Evolutionary conservation across 306 rosid genomes (phyloP).

Genomic region (Cicer yamashitae): DNA sequence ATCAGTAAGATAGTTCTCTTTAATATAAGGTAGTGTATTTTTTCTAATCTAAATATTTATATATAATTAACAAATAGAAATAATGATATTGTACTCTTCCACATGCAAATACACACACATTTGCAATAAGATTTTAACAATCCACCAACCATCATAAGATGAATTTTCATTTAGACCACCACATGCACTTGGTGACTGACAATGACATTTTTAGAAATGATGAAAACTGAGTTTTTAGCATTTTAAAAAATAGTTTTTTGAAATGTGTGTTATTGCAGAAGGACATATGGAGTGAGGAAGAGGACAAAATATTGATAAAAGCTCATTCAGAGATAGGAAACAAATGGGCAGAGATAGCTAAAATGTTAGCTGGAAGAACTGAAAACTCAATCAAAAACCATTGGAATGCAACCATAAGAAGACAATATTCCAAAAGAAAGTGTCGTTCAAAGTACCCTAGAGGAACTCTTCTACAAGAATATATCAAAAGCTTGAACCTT

Average conservation of each 20-base stretch:
- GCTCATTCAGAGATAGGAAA: slow-evolving; percentile 82
- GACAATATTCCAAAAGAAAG: slow-evolving; percentile 86
- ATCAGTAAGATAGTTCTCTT: not conserved
- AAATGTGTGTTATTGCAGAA: slow-evolving; percentile 52
- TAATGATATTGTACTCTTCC: not conserved
- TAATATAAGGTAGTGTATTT: not conserved
- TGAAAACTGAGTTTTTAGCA: too few relatives aligned
- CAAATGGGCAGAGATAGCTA: slow-evolving; percentile 97
- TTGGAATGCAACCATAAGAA: slow-evolving; percentile 95
- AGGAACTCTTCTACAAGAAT: slow-evolving; percentile 74
- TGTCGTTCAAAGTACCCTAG: slow-evolving; percentile 73
- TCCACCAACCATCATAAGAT: too few relatives aligned
- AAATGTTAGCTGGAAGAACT: slow-evolving; percentile 84
- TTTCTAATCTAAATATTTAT: not conserved
- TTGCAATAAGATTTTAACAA: not conserved
- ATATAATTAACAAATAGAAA: not conserved
- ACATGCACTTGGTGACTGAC: too few relatives aligned
- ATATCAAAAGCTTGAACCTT: slow-evolving; percentile 82
- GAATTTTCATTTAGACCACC: too few relatives aligned
- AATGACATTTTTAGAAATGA: too few relatives aligned
- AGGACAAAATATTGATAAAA: slow-evolving; percentile 70
- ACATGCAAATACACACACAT: not conserved
- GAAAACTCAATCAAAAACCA: slow-evolving; percentile 95
- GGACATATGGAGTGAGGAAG: slow-evolving; percentile 88
- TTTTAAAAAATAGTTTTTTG: too few relatives aligned